A percentile compares a stretch with the other conserved stretches of the same genome.
These are phyloP conservation scores for Psilocybe sp. DNA, from an alignment of 768 basidiomycete genomes.

Conservation along the genomic window DNA sequence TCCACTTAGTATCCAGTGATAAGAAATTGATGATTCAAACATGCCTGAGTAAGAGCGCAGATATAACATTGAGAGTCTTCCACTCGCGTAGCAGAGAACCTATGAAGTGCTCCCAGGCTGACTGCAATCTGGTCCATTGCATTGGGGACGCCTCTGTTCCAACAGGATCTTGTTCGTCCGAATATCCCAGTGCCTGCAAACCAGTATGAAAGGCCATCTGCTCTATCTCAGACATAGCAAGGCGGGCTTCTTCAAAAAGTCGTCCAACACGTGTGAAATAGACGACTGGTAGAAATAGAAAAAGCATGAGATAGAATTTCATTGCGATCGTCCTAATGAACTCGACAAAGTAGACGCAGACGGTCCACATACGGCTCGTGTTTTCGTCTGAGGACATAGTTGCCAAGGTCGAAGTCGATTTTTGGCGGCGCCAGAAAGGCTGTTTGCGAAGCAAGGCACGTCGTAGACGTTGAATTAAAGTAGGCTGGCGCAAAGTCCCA, in stretches of 20 bases:
- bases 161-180: slow-evolving; percentile 1
- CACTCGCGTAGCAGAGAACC: slow-evolving; percentile 29
- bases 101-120: slow-evolving; percentile 27
- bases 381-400: too few relatives aligned
- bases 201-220: slow-evolving; percentile 27
- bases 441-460: too few relatives aligned
- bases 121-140: slow-evolving; percentile 18
- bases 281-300: slow-evolving; percentile 60
- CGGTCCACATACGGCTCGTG: too few relatives aligned
- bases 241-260: slow-evolving; percentile 63
- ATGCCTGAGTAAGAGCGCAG: slow-evolving; percentile 29
- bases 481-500: too few relatives aligned
- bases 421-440: too few relatives aligned
- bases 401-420: too few relatives aligned
- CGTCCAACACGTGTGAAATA: slow-evolving; percentile 66
- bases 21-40: slow-evolving; percentile 1
- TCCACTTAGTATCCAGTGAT: not conserved
- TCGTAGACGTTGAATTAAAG: too few relatives aligned
- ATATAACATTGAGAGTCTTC: slow-evolving; percentile 34
- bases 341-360: too few relatives aligned
- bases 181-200: not conserved
- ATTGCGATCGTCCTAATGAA: slow-evolving; percentile 27
- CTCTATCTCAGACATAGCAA: slow-evolving; percentile 54
- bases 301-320: slow-evolving; percentile 30
- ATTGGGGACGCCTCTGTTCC: slow-evolving; percentile 3